Evolutionary conservation across 176 grass and related monocot species (phyloP), one percentile per base, ranked within the genome.

Genomic region (Triticum dicoccoides): DNA sequence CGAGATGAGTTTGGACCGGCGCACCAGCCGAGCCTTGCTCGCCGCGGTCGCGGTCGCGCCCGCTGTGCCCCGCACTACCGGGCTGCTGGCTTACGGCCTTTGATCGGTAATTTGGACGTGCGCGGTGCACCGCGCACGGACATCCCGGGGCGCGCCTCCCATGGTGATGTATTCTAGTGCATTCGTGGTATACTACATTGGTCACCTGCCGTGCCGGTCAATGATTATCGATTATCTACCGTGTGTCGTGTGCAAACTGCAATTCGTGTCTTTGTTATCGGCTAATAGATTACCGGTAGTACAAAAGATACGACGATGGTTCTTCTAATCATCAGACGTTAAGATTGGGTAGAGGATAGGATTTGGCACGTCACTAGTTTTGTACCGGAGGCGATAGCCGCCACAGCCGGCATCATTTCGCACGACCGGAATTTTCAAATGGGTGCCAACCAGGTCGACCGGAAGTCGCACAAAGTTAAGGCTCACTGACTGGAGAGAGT

Each of bases 1-100:
- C 35, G 79, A 13, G 58, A 63, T 83, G 80, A 24, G 32, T 49
- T 59, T 59, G 73, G 83, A 67, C 83, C 44, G 54, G 42, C 51
- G 51, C 51, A 15, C 51, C 51, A 54, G 15, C 5, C 49, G 6
- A 6, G 23, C 14, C 27, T 18, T n/a, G 2, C 67, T 72, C 37
- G 69, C 69, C 87, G 54, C 54, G 38, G 8, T 86, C 83, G 29
- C 41, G 38, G 13, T 69, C 47, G 45, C 25, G 29, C 66, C 30
- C 11, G 56, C 67, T 62, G 65, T 63, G 79, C 62, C 49, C 61
- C 82, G 49, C 18, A 30, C 23, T 11, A 58, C 11, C 0, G 42
- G 42, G 42, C 42, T 41, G 39, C 39, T 12, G 21, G 34, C 73
- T 24, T 24, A 5, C 12, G 1, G 11, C 47, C 29, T 79, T 90